Evolutionary conservation across 805 yeast species (phyloP).

Genomic region (Candida nitratophila): DNA sequence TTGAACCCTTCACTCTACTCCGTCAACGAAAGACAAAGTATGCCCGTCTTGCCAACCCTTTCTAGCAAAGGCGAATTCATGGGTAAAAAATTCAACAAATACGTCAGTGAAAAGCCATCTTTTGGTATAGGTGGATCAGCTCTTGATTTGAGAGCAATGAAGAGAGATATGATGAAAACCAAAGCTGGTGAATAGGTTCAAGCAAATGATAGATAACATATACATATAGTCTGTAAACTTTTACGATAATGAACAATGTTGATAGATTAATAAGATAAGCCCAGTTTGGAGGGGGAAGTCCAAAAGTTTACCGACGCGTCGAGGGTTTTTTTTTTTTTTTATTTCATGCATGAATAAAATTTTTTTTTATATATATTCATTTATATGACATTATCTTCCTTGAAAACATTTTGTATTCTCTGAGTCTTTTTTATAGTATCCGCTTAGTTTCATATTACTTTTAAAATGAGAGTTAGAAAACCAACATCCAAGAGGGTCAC

Average conservation of each 20-base stretch:
- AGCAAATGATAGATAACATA: too few relatives aligned
- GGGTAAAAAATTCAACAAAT: slow-evolving; percentile 18
- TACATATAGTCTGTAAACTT: too few relatives aligned
- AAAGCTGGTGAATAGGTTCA: background rate
- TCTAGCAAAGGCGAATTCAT: slow-evolving; percentile 9
- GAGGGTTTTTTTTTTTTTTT: background rate
- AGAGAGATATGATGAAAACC: background rate
- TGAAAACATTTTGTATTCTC: background rate
- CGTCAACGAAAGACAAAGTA: background rate
- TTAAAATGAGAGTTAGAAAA: slow-evolving; percentile 31
- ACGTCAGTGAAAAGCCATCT: background rate
- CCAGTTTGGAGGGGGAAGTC: too few relatives aligned
- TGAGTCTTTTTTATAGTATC: background rate
- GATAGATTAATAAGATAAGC: too few relatives aligned
- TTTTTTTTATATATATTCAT: slow-evolving; percentile 1
- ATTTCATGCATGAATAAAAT: slow-evolving; percentile 1
- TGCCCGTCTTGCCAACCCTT: background rate
- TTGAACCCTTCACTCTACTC: slow-evolving; percentile 3
- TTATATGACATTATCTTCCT: background rate
- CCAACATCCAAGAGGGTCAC: slow-evolving; percentile 82
- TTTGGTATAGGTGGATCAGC: slow-evolving; percentile 6
- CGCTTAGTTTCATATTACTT: too few relatives aligned
- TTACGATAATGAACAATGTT: too few relatives aligned
- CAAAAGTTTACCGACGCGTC: background rate
- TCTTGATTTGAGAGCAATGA: slow-evolving; percentile 12